Evolutionary conservation across 768 basidiomycete species (phyloP), one percentile per base, ranked within the genome.

Genomic region (Psilocybe azurescens): DNA sequence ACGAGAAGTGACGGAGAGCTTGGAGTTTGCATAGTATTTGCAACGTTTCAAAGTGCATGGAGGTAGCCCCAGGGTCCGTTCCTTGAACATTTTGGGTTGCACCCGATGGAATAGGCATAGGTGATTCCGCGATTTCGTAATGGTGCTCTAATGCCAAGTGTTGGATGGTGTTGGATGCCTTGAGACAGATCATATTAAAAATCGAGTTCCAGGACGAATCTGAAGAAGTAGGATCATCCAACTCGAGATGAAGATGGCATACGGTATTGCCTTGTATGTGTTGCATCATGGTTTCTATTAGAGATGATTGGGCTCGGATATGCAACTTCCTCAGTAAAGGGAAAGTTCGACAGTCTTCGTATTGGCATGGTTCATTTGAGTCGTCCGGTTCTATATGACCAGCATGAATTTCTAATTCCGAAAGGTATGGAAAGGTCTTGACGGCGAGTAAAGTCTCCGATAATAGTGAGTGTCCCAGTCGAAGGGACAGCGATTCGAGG

Each of bases 141-240:
- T 80, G 74, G 58, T 85, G 78, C 60, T 83, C 81, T 63, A 86
- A 69, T 39, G 72, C 73, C 52, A 85, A 69, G 33, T 74, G 69
- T 13, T 70, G 70, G 10, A 84, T 70, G 18, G 73, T 73, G 13
- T 73, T 59, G 14, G 70, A 58, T 29, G 72, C 62, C 56, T 74
- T 73, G 49, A 48, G 59, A 38, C 67, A 60, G 46, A 82, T 73
- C 2, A 69, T 53, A 13, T 60, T 53, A 61, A 83, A 77, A 1
- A 80, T 65, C 44, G 59, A 58, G n/a, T 63, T 67, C 77, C 84
- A 83, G 10, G 71, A 65, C 8, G 70, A 69, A 44, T 64, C 60
- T 1, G 65, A 65, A 32, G 63, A 63, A 18, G 64, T 55, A 32
- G 63, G 41, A 33, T 75, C 73, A 13, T 77, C 75, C 11, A 72